Base-by-base conservation (phyloP, 2,329 filamentous ascomycete genomes). In the Sclerotinia nivalis region DNA sequence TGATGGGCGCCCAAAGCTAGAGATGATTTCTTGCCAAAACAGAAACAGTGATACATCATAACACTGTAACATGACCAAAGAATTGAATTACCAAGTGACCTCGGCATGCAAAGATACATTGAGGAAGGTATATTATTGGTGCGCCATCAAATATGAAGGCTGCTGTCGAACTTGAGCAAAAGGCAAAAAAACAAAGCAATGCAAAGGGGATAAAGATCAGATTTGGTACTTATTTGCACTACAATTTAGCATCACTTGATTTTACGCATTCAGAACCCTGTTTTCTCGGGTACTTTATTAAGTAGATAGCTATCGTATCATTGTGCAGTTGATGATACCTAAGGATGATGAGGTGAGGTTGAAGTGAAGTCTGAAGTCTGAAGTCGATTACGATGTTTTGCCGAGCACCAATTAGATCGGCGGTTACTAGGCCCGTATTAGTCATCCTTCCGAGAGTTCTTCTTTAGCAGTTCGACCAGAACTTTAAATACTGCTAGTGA, bases 351-450 rank as follows among this genome's bases (percentile, higher is more conserved):
- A 64, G 12, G 45, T 50, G 28, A 50, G 28, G 28, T 62, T 62
- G 45, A 15, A 50, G 60, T 50, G 60, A 64, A 20, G 60, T 50
- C 20, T 61, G 43, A 47, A 28, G 59, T 49, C 49, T 25, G 56
- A 43, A n/a, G 56, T 59, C 20, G 22, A 20, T 28, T 4, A 12
- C 34, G 37, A 52, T 64, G 31, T 37, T 50, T 40, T 64, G 60
- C 31, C 22, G 47, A 40, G 31, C 0, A 37, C 60, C 47, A 40
- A 64, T 64, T 37, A 64, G 15, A 64, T 40, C 31, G 25, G 49
- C 18, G 13, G 2, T 22, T 40, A 40, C 18, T 18, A 22, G 25
- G 13, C 47, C 4, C 6, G 8, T 6, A 25, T 64, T 64, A 64
- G 61, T 64, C 60, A 64, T 64, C 60, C 1, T 43, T 43, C 13